Evolutionary conservation across 495 filamentous ascomycete genomes (phyloP).

Genomic region (Neurospora africana): DNA sequence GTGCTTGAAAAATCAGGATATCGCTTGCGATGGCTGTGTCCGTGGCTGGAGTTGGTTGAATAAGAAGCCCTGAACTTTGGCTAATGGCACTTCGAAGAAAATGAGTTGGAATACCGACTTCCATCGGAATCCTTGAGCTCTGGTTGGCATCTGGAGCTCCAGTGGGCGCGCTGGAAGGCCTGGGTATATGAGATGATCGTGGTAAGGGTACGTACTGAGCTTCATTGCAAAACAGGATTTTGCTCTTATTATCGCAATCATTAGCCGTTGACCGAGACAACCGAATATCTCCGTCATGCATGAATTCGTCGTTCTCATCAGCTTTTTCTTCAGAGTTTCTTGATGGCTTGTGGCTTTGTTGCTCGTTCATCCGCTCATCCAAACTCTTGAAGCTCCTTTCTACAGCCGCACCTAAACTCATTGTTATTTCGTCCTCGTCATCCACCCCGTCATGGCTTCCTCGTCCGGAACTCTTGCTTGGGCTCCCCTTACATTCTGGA

Average conservation of each 20-base stretch:
- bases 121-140: background rate
- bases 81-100: slow-evolving; percentile 1
- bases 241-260: background rate
- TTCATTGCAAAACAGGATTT: background rate
- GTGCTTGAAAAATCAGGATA: slow-evolving; percentile 32
- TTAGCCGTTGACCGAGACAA: background rate
- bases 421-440: background rate
- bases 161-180: background rate
- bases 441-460: background rate
- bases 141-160: background rate
- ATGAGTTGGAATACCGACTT: background rate
- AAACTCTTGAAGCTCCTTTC: background rate
- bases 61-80: background rate
- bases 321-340: background rate
- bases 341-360: background rate
- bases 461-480: background rate
- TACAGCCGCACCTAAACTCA: background rate
- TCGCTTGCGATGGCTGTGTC: slow-evolving; percentile 9
- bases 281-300: background rate
- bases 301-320: background rate
- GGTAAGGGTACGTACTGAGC: background rate
- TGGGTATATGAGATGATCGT: background rate
- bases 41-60: background rate
- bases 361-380: background rate
- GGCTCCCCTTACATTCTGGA: background rate